These are phyloP conservation scores for Kodamaea restingae DNA, from an alignment of 805 yeast species.

Conservation along the genomic window DNA sequence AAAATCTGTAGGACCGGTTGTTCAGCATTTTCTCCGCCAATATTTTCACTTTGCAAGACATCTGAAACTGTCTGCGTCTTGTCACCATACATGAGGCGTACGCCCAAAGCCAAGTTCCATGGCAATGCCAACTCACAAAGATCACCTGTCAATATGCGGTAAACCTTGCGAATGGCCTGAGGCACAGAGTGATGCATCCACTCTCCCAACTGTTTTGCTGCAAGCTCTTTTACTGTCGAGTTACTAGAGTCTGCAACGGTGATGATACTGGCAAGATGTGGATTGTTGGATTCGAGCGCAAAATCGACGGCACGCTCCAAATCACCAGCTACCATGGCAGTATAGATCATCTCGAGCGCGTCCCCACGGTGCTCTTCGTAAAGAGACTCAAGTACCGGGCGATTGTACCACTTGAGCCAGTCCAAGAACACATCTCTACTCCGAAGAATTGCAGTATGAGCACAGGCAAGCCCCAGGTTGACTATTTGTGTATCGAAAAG, in stretches of 20 bases:
- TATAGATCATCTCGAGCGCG: slow-evolving; percentile 49
- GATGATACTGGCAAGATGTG: slow-evolving; percentile 67
- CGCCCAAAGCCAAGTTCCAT: slow-evolving; percentile 62
- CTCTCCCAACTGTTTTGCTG: slow-evolving; percentile 56
- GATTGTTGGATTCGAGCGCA: slow-evolving; percentile 59
- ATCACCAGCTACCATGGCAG: slow-evolving; percentile 50
- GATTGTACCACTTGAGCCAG: slow-evolving; percentile 54
- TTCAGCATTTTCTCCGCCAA: not conserved
- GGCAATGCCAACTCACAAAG: slow-evolving; percentile 41
- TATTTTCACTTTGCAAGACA: not conserved
- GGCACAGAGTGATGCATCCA: slow-evolving; percentile 64
- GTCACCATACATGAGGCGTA: slow-evolving; percentile 63
- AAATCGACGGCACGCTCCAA: slow-evolving; percentile 55
- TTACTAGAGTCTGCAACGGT: slow-evolving; percentile 72
- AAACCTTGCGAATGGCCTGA: slow-evolving; percentile 49
- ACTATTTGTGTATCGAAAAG: slow-evolving; percentile 54
- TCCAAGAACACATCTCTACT: slow-evolving; percentile 45
- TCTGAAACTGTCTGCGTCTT: slow-evolving; percentile 5
- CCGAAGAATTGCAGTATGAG: slow-evolving; percentile 16
- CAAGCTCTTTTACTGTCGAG: slow-evolving; percentile 49
- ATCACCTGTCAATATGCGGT: slow-evolving; percentile 59
- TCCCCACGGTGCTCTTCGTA: slow-evolving; percentile 25
- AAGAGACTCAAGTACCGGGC: slow-evolving; percentile 28
- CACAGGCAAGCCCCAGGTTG: too few species aligned
- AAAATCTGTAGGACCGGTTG: slow-evolving; percentile 3